phyloP scores from a whole-genome alignment of 257 asterid genomes.

The Solanum sparsipilum region DNA sequence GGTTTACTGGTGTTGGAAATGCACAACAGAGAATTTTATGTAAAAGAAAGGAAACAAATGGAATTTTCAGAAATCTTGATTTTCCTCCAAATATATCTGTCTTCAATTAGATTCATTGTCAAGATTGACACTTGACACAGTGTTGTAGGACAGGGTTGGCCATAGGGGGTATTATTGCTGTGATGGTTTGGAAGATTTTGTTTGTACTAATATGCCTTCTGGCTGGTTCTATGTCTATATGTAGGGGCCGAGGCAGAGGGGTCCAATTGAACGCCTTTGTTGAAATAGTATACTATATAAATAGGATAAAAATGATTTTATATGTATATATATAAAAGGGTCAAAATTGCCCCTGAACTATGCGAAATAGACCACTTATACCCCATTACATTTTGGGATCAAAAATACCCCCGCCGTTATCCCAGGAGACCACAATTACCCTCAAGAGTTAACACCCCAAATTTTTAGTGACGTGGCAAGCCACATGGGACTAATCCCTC shows the following conservation, averaged over 20 bases:
- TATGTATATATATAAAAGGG: background rate
- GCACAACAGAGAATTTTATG: background rate
- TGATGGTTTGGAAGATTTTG: background rate
- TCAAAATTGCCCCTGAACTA: no score
- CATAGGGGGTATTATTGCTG: background rate
- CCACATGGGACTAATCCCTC: no score
- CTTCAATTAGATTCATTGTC: slow-evolving; percentile 1
- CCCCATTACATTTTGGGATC: no score
- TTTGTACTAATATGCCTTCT: slow-evolving; percentile 1
- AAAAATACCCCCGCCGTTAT: no score
- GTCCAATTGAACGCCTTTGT: background rate
- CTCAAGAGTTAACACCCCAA: no score
- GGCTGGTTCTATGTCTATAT: background rate
- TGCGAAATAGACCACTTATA: no score
- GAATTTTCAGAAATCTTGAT: background rate
- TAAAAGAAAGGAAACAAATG: background rate
- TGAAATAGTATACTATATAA: background rate
- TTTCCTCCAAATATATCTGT: background rate
- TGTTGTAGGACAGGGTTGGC: background rate
- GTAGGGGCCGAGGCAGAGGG: background rate
- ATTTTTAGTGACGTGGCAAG: no score
- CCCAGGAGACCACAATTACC: no score
- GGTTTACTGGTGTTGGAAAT: background rate
- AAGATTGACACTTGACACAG: background rate
- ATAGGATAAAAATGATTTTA: background rate